A percentile compares a stretch with the other conserved stretches of the same genome.
Evolutionary conservation across 768 basidiomycete genomes (phyloP).

Genomic region (Pisolithus sp.): DNA sequence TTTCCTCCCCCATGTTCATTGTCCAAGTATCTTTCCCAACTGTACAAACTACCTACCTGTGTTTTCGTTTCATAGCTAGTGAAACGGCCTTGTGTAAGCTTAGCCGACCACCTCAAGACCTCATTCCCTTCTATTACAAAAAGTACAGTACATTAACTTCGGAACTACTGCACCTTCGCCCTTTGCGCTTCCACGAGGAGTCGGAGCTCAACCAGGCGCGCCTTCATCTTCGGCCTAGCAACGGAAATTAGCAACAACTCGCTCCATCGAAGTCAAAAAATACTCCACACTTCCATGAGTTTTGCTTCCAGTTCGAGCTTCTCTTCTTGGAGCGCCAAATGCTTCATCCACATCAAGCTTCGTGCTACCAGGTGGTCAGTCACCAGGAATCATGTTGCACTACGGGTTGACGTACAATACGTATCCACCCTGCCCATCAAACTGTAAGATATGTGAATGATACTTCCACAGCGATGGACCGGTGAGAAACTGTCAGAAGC

Average conservation of each 20-base stretch:
- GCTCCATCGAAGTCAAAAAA: background rate
- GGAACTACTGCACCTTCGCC: background rate
- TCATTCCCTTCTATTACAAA: background rate
- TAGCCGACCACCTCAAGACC: background rate
- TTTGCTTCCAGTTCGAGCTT: constrained; percentile 84
- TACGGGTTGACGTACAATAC: constrained; percentile 65
- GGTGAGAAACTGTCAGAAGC: constrained; percentile 89
- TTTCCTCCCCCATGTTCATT: too few species aligned
- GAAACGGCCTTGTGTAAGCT: background rate
- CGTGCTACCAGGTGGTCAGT: constrained; percentile 46
- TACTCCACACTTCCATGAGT: constrained; percentile 78
- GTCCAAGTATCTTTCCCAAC: too few species aligned
- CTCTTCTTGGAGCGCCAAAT: constrained; percentile 89
- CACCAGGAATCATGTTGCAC: background rate
- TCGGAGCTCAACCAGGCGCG: constrained; percentile 63
- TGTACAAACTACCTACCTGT: too few species aligned
- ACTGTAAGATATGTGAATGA: constrained; percentile 82
- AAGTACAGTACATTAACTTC: background rate
- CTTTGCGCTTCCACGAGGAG: constrained; percentile 27
- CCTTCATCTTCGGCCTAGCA: constrained; percentile 72
- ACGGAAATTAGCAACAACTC: background rate
- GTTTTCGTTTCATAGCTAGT: too few species aligned
- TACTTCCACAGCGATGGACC: constrained; percentile 92
- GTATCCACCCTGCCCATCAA: constrained; percentile 93
- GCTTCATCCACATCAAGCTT: constrained; percentile 84